A percentile compares a stretch with the other conserved stretches of the same genome.
Conservation (phyloP, 176 grass and related monocot species). For the Ananas comosus region DNA sequence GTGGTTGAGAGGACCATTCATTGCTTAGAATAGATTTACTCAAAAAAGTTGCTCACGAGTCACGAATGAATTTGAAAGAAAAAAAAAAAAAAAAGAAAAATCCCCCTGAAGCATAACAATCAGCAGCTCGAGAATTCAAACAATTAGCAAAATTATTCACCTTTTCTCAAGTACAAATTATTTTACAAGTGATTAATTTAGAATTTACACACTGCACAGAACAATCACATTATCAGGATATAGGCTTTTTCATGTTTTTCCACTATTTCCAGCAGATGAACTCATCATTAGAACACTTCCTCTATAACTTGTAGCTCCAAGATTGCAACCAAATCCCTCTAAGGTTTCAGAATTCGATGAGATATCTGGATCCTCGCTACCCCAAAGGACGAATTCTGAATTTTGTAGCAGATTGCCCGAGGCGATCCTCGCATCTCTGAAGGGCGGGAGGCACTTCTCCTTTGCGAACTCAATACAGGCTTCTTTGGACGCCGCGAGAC, state of each 20-base stretch:
- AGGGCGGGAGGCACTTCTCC: conserved; percentile 50
- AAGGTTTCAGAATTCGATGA: neutral
- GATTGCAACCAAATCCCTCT: neutral
- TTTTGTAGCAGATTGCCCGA: conserved; percentile 22
- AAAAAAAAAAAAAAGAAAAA: too few relatives aligned
- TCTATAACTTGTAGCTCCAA: neutral
- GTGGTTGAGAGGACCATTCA: too few relatives aligned
- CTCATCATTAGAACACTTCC: neutral
- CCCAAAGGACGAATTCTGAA: conserved; percentile 29
- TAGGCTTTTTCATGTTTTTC: neutral
- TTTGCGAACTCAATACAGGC: conserved; percentile 56
- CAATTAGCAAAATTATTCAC: too few relatives aligned
- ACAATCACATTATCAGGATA: too few relatives aligned
- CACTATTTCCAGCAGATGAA: neutral
- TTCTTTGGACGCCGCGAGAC: conserved; percentile 42
- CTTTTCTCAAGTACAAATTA: too few relatives aligned
- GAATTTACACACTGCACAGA: too few relatives aligned
- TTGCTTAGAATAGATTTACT: too few relatives aligned
- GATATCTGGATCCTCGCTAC: neutral
- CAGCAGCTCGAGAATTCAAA: too few relatives aligned
- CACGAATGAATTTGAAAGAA: too few relatives aligned
- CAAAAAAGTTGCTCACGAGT: too few relatives aligned
- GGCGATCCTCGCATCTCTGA: conserved; percentile 61
- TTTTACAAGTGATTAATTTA: too few relatives aligned
- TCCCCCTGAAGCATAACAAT: too few relatives aligned